Conservation (phyloP, 2,329 filamentous ascomycete species). For the Neoscytalidium dimidiatum region DNA sequence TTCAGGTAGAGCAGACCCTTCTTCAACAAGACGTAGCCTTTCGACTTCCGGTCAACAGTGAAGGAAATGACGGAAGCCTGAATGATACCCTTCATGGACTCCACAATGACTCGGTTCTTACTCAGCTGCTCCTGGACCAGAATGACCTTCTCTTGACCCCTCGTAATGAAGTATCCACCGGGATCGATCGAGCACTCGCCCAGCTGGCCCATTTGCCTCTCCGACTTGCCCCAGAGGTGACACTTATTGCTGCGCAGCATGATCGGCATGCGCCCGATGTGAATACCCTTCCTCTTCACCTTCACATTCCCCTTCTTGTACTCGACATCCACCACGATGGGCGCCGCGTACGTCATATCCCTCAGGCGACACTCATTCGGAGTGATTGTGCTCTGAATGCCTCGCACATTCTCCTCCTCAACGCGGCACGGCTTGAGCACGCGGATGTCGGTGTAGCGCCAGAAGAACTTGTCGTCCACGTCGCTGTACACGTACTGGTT, state of each 20-base stretch:
- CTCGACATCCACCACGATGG: conserved; percentile 88
- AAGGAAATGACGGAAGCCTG: conserved; percentile 95
- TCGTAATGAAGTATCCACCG: conserved; percentile 96
- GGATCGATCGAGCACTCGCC: conserved; percentile 96
- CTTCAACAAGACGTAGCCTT: conserved; percentile 92
- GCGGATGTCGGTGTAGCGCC: conserved; percentile 88
- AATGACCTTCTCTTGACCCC: conserved; percentile 98
- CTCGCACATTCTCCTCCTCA: conserved; percentile 66
- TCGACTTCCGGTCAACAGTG: conserved; percentile 95
- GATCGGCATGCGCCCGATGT: conserved; percentile 88
- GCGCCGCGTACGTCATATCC: conserved; percentile 97
- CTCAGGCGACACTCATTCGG: conserved; percentile 95
- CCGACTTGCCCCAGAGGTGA: conserved; percentile 78
- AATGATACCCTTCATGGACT: conserved; percentile 91
- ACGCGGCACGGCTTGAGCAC: conserved; percentile 79
- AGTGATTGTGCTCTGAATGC: conserved; percentile 62
- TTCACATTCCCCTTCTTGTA: conserved; percentile 81
- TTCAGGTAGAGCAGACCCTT: conserved; percentile 87
- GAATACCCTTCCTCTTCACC: conserved; percentile 71
- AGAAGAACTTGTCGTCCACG: conserved; percentile 88
- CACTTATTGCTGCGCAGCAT: conserved; percentile 98
- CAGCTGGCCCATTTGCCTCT: conserved; percentile 84
- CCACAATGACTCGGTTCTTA: conserved; percentile 98
- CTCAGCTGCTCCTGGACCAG: conserved; percentile 97
- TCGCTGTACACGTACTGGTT: conserved; percentile 89